Evolutionary conservation across 1,284 basidiomycete genomes (phyloP).

Genomic region (Ustilago shanxiensis): DNA sequence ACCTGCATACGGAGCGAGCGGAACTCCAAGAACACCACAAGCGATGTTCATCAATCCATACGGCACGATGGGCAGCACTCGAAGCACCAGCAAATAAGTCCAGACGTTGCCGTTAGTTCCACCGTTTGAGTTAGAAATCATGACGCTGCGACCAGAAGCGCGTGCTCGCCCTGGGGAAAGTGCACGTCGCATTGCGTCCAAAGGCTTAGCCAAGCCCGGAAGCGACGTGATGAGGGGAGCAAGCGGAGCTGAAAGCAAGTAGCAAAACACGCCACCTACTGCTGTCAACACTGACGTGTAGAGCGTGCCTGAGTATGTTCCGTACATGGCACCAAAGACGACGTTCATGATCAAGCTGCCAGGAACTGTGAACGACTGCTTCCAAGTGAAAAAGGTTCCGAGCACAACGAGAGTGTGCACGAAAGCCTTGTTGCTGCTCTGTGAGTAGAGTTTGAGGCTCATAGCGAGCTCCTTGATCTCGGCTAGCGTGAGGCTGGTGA

Average conservation of each 20-base stretch:
- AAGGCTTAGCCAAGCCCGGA: constrained; percentile 62
- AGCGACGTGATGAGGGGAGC: constrained; percentile 56
- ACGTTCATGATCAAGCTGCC: constrained; percentile 69
- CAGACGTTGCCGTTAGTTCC: constrained; percentile 52
- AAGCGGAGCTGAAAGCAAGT: constrained; percentile 62
- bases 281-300: constrained; percentile 66
- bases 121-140: constrained; percentile 37
- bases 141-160: constrained; percentile 45
- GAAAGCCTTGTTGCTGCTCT: constrained; percentile 47
- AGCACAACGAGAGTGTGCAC: constrained; percentile 65
- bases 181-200: constrained; percentile 62
- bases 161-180: constrained; percentile 46
- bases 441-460: constrained; percentile 58
- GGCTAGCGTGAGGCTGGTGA: constrained; percentile 62
- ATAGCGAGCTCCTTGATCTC: constrained; percentile 66
- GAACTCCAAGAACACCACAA: constrained; percentile 66
- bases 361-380: constrained; percentile 67
- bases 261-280: constrained; percentile 66
- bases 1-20: constrained; percentile 62
- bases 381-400: constrained; percentile 65
- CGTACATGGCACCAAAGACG: constrained; percentile 69
- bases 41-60: constrained; percentile 70
- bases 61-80: constrained; percentile 67
- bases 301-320: constrained; percentile 62
- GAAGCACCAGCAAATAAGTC: constrained; percentile 65